phyloP scores from a whole-genome alignment of 2,329 filamentous ascomycete genomes.

The Fusarium sp. region DNA sequence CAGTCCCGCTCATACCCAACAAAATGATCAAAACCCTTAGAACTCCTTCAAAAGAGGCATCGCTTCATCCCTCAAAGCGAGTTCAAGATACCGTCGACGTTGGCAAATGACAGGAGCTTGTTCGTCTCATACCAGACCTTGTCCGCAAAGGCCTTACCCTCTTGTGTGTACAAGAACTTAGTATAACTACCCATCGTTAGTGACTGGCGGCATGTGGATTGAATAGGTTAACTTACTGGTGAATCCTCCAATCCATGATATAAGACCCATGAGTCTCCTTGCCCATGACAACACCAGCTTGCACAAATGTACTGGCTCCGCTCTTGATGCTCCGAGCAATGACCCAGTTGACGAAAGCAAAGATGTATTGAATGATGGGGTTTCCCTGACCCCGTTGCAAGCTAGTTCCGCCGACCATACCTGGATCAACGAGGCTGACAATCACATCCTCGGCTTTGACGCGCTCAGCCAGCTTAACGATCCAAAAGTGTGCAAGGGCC shows the following conservation, averaged over 20 bases:
- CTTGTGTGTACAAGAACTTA: slow-evolving; percentile 44
- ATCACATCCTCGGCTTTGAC: slow-evolving; percentile 53
- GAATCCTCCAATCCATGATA: slow-evolving; percentile 40
- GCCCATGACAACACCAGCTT: slow-evolving; percentile 34
- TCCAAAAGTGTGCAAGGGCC: slow-evolving; percentile 48
- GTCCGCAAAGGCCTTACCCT: slow-evolving; percentile 48
- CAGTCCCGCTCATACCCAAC: too few species aligned
- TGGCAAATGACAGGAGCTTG: slow-evolving; percentile 47
- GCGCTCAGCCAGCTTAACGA: slow-evolving; percentile 48
- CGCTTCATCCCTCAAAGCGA: slow-evolving; percentile 2
- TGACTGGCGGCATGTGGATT: not conserved
- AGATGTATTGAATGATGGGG: slow-evolving; percentile 22
- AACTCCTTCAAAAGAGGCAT: too few species aligned
- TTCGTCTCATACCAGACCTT: slow-evolving; percentile 53
- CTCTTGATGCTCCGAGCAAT: slow-evolving; percentile 18
- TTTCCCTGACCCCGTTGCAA: slow-evolving; percentile 47
- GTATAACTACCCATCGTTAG: slow-evolving; percentile 37
- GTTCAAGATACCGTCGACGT: slow-evolving; percentile 27
- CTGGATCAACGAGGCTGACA: slow-evolving; percentile 59
- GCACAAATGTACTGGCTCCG: slow-evolving; percentile 32
- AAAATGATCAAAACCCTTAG: too few species aligned
- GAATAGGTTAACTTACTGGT: slow-evolving; percentile 26
- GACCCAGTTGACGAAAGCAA: slow-evolving; percentile 8
- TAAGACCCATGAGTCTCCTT: slow-evolving; percentile 38
- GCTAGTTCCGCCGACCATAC: slow-evolving; percentile 53